Evolutionary conservation across 495 filamentous ascomycete genomes (phyloP), one percentile per base, ranked within the genome.

Genomic region (Aspergillus conjunctus): DNA sequence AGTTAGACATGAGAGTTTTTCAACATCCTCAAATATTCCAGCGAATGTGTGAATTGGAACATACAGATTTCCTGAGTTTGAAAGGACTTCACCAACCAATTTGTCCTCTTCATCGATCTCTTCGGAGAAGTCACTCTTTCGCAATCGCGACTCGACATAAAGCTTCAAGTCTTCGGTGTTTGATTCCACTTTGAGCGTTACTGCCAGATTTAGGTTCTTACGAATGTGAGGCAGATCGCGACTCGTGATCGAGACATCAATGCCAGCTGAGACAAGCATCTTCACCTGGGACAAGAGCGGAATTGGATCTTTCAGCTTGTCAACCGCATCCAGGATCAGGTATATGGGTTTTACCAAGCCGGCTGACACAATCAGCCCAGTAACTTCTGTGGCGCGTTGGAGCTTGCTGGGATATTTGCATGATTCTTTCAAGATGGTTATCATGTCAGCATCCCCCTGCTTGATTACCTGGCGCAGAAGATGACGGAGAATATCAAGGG

Each of bases 381-480:
- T 43, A 6, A 62, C 34, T 20, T 62, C 53, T 3, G 9, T 15
- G 2, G 53, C 14, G 14, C 39, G 51, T 20, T 57, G 60, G 1
- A 46, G 53, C 15, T 15, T 53, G 26, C 14, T 9, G 7, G 54
- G 48, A 15, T 62, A 33, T 15, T 44, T 48, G 9, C 21, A 52
- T 53, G 18, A 17, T 12, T 51, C 46, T 33, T 57, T 58, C 4
- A 56, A 14, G 22, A 30, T 14, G 1, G 14, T 21, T 9, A 62
- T 18, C 8, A 54, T 26, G 6, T 52, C 33, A 1, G 10, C 10
- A 26, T 11, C 44, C 15, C 30, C 59, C 15, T 58, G 37, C 33
- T 58, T 18, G n/a, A 65, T 45, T 7, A 65, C 11, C n/a, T 60
- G 54, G 14, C 48, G n/a, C 4, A 61, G 31, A 8, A 65, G 8